Conservation (phyloP, 352 stramenopile genomes). For the Halophytophthora polymorphica region DNA sequence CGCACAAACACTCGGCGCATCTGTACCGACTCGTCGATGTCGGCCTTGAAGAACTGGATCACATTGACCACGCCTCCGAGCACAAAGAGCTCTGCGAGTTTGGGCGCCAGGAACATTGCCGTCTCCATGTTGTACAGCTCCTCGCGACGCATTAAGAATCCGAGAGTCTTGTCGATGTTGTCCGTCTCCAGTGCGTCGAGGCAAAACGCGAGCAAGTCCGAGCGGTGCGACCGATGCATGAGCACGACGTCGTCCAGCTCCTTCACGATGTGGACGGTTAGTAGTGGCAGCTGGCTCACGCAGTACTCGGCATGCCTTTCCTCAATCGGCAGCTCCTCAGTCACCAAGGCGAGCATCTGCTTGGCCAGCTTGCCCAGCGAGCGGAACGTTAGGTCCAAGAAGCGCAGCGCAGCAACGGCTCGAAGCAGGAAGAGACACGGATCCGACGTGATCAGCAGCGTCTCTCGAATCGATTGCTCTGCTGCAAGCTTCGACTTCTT, state of each 20-base stretch:
- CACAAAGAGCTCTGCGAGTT: conserved; percentile 64
- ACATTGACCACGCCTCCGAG: conserved; percentile 43
- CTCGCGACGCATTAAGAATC: conserved; percentile 48
- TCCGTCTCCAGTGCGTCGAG: conserved; percentile 55
- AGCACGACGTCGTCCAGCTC: conserved; percentile 61
- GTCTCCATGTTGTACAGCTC: conserved; percentile 53
- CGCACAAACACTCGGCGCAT: conserved; percentile 61
- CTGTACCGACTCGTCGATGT: conserved; percentile 36
- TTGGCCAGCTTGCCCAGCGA: conserved; percentile 70
- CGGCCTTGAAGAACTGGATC: conserved; percentile 60
- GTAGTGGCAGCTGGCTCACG: conserved; percentile 41
- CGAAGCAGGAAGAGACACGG: conserved; percentile 56
- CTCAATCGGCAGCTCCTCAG: conserved; percentile 28
- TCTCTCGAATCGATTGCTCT: conserved; percentile 40
- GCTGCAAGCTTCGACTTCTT: conserved; percentile 58
- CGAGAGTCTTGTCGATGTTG: conserved; percentile 69
- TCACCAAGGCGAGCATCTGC: conserved; percentile 55
- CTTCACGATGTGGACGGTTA: conserved; percentile 72
- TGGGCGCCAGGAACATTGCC: conserved; percentile 36
- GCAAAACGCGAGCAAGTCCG: conserved; percentile 51
- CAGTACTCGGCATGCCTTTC: conserved; percentile 53
- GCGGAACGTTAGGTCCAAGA: conserved; percentile 63
- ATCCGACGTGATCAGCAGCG: conserved; percentile 44
- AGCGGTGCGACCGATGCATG: conserved; percentile 41
- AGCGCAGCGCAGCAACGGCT: conserved; percentile 45